phyloP scores from a whole-genome alignment of 257 asterid species.

The Capsicum chinense region DNA sequence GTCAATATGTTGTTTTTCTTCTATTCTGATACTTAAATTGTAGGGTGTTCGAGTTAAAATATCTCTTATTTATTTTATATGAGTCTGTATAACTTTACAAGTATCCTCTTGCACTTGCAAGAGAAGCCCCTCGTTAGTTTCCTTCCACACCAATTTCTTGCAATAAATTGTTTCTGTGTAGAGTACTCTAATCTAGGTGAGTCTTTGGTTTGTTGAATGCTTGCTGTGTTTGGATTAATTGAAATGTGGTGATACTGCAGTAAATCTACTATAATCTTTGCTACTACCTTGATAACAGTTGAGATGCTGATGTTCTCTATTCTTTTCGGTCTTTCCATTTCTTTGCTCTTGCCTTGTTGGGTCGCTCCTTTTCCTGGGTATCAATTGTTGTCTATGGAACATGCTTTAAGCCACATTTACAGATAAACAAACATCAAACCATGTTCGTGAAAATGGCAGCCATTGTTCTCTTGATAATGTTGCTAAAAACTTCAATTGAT shows the following conservation, averaged over 20 bases:
- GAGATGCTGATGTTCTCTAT: background rate
- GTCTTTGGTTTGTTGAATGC: slow-evolving; percentile 20
- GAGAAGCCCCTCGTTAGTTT: background rate
- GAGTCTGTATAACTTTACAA: background rate
- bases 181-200: background rate
- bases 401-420: background rate
- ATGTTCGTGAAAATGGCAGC: background rate
- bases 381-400: background rate
- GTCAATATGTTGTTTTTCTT: slow-evolving; percentile 16
- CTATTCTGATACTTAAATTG: background rate
- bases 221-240: background rate
- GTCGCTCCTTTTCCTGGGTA: background rate
- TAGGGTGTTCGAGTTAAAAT: background rate
- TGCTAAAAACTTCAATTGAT: slow-evolving; percentile 16
- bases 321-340: background rate
- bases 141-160: background rate
- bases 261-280: background rate
- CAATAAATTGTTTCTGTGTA: background rate
- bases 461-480: slow-evolving; percentile 9
- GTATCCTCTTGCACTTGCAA: slow-evolving; percentile 16
- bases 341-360: slow-evolving; percentile 17
- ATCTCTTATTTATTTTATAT: background rate
- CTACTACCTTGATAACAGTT: slow-evolving; percentile 1
- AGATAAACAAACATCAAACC: background rate
- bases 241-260: slow-evolving; percentile 12